Conservation (phyloP, 2,329 filamentous ascomycete genomes). For the Thielaviopsis euricoi region DNA sequence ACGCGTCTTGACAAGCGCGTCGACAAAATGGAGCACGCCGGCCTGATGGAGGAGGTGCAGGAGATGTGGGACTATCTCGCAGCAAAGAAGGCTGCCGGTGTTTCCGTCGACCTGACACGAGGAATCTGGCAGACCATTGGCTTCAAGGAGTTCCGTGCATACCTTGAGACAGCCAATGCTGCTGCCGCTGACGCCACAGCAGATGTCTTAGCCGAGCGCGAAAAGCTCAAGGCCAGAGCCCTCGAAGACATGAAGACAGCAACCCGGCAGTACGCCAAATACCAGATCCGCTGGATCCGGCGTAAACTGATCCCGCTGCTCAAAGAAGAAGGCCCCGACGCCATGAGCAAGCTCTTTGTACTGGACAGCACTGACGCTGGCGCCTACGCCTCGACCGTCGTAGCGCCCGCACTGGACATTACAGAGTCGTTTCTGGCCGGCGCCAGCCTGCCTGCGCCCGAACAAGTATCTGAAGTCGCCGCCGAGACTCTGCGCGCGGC, state of each 20-base stretch:
- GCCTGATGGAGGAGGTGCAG: constrained; percentile 32
- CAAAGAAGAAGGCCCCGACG: constrained; percentile 32
- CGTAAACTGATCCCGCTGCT: constrained; percentile 62
- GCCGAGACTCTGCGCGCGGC: constrained; percentile 30
- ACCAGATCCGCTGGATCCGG: constrained; percentile 75
- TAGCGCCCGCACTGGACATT: constrained; percentile 45
- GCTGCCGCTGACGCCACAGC: constrained; percentile 8
- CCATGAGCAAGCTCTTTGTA: constrained; percentile 49
- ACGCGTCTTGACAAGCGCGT: constrained; percentile 60
- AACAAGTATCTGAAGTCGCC: constrained; percentile 30
- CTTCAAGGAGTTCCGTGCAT: constrained; percentile 76
- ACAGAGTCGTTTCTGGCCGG: constrained; percentile 46
- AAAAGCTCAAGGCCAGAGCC: constrained; percentile 37
- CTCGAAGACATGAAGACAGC: constrained; percentile 65
- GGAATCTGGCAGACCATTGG: constrained; percentile 97
- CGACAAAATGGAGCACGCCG: constrained; percentile 59
- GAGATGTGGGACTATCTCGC: constrained; percentile 26
- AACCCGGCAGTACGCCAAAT: constrained; percentile 74
- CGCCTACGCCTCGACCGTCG: constrained; percentile 46
- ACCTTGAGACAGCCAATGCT: constrained; percentile 34
- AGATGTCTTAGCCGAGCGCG: constrained; percentile 25
- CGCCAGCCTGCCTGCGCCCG: constrained; percentile 34
- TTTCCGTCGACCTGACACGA: constrained; percentile 50
- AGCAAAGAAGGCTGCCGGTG: constrained; percentile 25
- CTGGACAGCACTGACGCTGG: constrained; percentile 60